Base-by-base conservation (phyloP, 2,329 filamentous ascomycete species). In the Diaporthe vexans region DNA sequence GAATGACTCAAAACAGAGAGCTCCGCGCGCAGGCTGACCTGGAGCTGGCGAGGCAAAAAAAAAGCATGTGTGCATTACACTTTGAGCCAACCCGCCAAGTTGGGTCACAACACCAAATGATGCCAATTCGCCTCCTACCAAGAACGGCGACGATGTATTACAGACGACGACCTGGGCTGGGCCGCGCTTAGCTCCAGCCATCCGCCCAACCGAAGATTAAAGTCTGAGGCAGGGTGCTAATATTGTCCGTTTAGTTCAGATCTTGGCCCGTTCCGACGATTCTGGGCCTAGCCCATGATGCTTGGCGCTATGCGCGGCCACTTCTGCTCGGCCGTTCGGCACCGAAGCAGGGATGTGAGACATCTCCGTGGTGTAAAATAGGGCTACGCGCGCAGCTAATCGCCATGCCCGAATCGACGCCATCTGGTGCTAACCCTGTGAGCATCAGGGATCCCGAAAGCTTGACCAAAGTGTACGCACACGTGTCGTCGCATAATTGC, bases 211-310 rank as follows among this genome's bases (percentile, higher is more conserved):
- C 46, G 29, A 52, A 26, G 63, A 52, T 24, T 24, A 13, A 24
- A 35, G 48, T 52, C 46, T 52, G 29, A 37, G 63, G 63, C 21
- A 52, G 29, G 37, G 37, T 67, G 29, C 63, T 52, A 67, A 37
- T 67, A 52, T 35, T 52, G 46, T 37, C 21, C 63, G 7, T 67
- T n/a, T 52, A 52, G 46, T 26, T 35, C 33, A 52, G 63, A 52
- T 67, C 63, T 54, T 37, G 63, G 63, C 63, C 63, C 46, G 63
- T 37, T 67, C 63, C 63, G 46, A 52, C 63, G 33, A 52, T 67
- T 24, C 63, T 67, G 35, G 63, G 63, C 63, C 46, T n/a, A 3
- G 29, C 63, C 29, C 21, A 54, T 17, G 15, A 37, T 52, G 63
- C 63, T 67, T 67, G 63, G 63, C 63, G 13, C n/a, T n/a, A 67